Base-by-base conservation (phyloP, 495 filamentous ascomycete species). In the Neurospora tetrasperma region DNA sequence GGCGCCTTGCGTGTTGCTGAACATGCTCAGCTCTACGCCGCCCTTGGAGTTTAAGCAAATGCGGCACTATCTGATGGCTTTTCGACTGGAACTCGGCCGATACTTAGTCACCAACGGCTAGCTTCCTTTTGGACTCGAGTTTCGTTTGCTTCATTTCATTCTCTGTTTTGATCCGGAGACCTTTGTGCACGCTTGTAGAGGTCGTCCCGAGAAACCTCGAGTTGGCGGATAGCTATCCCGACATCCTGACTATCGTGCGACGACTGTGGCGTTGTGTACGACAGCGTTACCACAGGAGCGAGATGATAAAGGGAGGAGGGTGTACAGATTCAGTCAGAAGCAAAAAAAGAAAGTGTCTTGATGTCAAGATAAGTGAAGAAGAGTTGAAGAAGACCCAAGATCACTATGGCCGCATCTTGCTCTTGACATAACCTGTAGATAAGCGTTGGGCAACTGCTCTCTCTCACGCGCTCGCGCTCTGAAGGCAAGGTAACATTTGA, bases 281-380 rank as follows among this genome's bases (percentile, higher is more conserved):
- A 73, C 71, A 71, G 71, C 40, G 73, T 75, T 62, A n/a, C 42
- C 46, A 70, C 68, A 71, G 39, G 62, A 46, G 54, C 35, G 59
- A 74, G 42, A 38, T 74, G 76, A 70, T 70, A 74, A 73, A 40
- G 16, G 20, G 46, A 48, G 27, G 54, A 66, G 27, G 16, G 54
- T 66, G 27, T 9, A 66, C 54, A 35, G 27, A 35, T 18, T 38
- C 54, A 66, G 54, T 7, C 27, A 66, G 54, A 6, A 35, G 54
- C 54, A 27, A 27, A 66, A 66, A 35, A 35, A 14, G 54, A 14
- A 66, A 35, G 14, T 66, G 54, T 66, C 35, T 35, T 66, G 54
- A 66, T 66, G 14, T 16, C 54, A 31, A 35, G 18, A 16, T 14
- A 38, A 35, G 14, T 16, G 14, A 66, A 35, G 54, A 66, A 66